Evolutionary conservation across 1,139 yeast species (phyloP).

Genomic region (Scheffersomyces titani): DNA sequence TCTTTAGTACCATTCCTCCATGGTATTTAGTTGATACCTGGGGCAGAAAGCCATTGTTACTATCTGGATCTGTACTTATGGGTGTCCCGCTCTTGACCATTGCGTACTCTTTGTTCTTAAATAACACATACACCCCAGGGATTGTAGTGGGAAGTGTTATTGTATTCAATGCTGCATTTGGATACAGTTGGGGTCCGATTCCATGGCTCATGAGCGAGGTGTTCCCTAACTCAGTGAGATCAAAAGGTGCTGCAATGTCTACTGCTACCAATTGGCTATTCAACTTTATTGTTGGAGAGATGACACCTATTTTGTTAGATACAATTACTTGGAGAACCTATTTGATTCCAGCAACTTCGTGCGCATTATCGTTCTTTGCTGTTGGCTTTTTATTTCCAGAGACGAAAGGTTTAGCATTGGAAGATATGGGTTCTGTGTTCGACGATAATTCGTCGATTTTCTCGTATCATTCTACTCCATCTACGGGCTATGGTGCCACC

Average conservation of each 20-base stretch:
- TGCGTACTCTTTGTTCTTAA: slow-evolving; percentile 63
- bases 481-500: slow-evolving; percentile 18
- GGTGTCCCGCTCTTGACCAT: slow-evolving; percentile 66
- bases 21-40: slow-evolving; percentile 89
- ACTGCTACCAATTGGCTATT: slow-evolving; percentile 96
- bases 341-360: slow-evolving; percentile 76
- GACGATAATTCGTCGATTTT: slow-evolving; percentile 41
- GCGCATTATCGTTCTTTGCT: slow-evolving; percentile 65
- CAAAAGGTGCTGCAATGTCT: slow-evolving; percentile 88
- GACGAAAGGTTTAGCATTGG: slow-evolving; percentile 84
- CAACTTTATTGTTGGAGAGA: slow-evolving; percentile 87
- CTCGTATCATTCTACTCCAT: slow-evolving; percentile 37
- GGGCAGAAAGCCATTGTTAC: slow-evolving; percentile 84
- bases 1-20: slow-evolving; percentile 79
- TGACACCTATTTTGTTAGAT: slow-evolving; percentile 85
- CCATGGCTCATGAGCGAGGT: slow-evolving; percentile 95
- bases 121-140: slow-evolving; percentile 63
- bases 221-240: slow-evolving; percentile 82
- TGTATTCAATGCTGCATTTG: slow-evolving; percentile 81
- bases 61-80: slow-evolving; percentile 81
- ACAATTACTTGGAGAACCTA: slow-evolving; percentile 77
- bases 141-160: slow-evolving; percentile 77
- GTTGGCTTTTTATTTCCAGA: slow-evolving; percentile 80
- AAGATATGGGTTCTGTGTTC: slow-evolving; percentile 68
- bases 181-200: slow-evolving; percentile 91